Base-by-base conservation (phyloP, 768 basidiomycete species). In the Mycena olivaceomarginata region DNA sequence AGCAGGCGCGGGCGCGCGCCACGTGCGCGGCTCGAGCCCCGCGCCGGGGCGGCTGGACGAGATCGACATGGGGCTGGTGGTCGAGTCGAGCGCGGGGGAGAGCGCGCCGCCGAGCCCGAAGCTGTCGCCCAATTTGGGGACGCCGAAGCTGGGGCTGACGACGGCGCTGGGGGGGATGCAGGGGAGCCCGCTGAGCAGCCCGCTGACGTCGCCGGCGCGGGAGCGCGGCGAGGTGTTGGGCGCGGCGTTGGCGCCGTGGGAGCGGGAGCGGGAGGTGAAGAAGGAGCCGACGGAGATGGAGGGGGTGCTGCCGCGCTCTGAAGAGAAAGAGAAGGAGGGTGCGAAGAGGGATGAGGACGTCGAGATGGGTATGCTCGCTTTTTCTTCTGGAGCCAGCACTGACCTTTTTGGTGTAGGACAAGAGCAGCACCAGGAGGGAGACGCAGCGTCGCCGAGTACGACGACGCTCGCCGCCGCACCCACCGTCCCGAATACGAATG, bases 41-140 rank as follows among this genome's bases (percentile, higher is more conserved):
- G 78, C 69, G 41, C 72, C 75, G 10, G 70, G 75, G 22, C 7
- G 78, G 60, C 71, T 79, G 37, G 78, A 79, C 45, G 78, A 79
- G 66, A 79, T 79, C 65, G 78, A 79, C 18, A 79, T 79, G 78
- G 78, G 78, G 18, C 15, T 48, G 13, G 48, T 31, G 2, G 31
- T 31, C 40, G 64, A 71, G 41, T 25, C 22, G 5, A 39, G 3
- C 46, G 51, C 45, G 20, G 15, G 25, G 2, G 31, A 31, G 31
- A 31, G 31, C 31, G 31, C 31, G 31, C 16, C 59, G n/a, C 25
- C 31, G 9, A 7, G 4, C 25, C 4, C 68, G 4, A 41, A 66
- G 15, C 43, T 11, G n/a, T 31, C 56, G 22, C 56, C 22, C 22
- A 57, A 57, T 11, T 7, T 22, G 22, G n/a, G 8, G 13, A 9